Percentiles rank a stretch among this genome's conserved stretches.
phyloP scores from a whole-genome alignment of 2,329 filamentous ascomycete genomes.

The Zasmidium citrigriseum region DNA sequence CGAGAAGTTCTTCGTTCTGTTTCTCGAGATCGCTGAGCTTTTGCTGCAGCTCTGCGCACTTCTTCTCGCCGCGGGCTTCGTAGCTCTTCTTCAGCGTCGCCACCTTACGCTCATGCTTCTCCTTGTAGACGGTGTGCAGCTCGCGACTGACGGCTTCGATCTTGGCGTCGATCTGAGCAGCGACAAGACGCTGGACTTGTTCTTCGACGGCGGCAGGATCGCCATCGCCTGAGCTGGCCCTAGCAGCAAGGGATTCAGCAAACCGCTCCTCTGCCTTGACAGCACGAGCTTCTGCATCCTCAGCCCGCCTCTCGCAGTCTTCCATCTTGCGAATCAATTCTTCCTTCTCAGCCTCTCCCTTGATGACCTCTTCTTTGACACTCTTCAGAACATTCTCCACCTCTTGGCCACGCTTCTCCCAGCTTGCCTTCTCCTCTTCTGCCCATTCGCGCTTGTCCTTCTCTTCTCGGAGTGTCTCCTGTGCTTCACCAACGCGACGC shows the following conservation, averaged over 20 bases:
- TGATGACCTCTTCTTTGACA: constrained; percentile 78
- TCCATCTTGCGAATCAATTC: constrained; percentile 74
- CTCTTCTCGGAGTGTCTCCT: constrained; percentile 82
- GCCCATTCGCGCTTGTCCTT: constrained; percentile 69
- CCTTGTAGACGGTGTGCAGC: constrained; percentile 89
- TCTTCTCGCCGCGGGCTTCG: constrained; percentile 87
- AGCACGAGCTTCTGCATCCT: constrained; percentile 73
- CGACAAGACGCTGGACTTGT: constrained; percentile 47
- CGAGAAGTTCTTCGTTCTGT: constrained; percentile 74
- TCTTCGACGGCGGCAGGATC: constrained; percentile 41
- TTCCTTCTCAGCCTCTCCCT: constrained; percentile 77
- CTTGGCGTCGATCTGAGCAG: constrained; percentile 80
- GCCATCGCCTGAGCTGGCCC: constrained; percentile 24
- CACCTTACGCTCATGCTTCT: constrained; percentile 96
- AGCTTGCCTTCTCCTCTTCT: constrained; percentile 73
- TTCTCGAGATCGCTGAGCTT: constrained; percentile 68
- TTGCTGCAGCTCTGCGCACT: constrained; percentile 73
- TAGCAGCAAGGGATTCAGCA: constrained; percentile 58
- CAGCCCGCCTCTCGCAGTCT: constrained; percentile 72
- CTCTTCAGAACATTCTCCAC: constrained; percentile 80
- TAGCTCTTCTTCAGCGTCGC: constrained; percentile 80
- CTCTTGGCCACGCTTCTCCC: constrained; percentile 82
- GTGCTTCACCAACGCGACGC: constrained; percentile 81
- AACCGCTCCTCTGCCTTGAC: constrained; percentile 66
- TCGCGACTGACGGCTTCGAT: constrained; percentile 75